These are phyloP conservation scores for Roridomyces roridus DNA, from an alignment of 768 basidiomycete species.

Conservation along the genomic window DNA sequence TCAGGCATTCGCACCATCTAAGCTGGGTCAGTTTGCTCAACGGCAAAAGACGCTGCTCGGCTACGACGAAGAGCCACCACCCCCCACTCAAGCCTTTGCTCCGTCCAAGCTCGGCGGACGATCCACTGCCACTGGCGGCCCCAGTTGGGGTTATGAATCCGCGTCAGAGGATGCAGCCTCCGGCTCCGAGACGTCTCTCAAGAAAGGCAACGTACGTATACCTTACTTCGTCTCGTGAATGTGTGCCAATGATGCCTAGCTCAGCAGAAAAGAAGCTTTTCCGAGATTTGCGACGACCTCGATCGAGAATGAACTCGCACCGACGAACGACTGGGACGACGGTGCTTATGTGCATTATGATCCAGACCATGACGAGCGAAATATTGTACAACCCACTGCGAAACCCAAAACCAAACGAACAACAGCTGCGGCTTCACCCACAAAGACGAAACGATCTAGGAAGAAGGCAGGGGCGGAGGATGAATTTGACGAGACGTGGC, in stretches of 20 bases:
- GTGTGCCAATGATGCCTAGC: slow-evolving; percentile 43
- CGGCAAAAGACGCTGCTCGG: too few relatives aligned
- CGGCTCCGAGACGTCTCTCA: background rate
- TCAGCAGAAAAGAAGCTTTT: slow-evolving; percentile 37
- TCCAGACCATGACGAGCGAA: slow-evolving; percentile 24
- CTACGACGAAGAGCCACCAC: too few relatives aligned
- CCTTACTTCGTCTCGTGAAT: background rate
- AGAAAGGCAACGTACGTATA: slow-evolving; percentile 11
- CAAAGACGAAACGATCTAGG: slow-evolving; percentile 23
- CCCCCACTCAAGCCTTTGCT: too few relatives aligned
- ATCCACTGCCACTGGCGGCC: background rate
- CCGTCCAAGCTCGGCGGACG: slow-evolving; percentile 36
- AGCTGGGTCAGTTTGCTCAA: too few relatives aligned
- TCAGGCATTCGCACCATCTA: slow-evolving; percentile 39
- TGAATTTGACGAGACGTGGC: slow-evolving; percentile 47
- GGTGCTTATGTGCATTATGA: slow-evolving; percentile 43
- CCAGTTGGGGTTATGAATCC: slow-evolving; percentile 24
- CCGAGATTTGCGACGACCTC: slow-evolving; percentile 22
- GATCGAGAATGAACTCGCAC: slow-evolving; percentile 14
- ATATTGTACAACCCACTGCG: background rate
- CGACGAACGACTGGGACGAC: slow-evolving; percentile 20
- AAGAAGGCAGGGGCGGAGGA: slow-evolving; percentile 22
- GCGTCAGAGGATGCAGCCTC: slow-evolving; percentile 14
- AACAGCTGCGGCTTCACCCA: background rate
- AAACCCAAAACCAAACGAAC: background rate